These are phyloP conservation scores for Phoma sp. DNA, from an alignment of 2,329 filamentous ascomycete species.

Conservation along the genomic window DNA sequence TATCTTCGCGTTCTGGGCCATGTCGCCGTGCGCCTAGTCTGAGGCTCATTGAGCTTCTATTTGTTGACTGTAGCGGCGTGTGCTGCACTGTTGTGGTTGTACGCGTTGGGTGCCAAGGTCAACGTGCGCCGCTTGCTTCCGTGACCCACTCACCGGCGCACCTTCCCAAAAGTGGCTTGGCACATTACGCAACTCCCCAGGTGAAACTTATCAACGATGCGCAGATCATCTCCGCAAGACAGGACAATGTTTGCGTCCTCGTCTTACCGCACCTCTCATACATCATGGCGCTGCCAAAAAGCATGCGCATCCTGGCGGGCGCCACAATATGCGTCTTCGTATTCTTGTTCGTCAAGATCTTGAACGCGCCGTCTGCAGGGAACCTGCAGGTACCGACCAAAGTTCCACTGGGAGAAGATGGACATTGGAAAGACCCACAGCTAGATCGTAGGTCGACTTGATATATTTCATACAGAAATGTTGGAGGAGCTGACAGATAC, in stretches of 20 bases:
- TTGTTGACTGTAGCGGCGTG: constrained; percentile 2
- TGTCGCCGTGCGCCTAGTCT: constrained; percentile 47
- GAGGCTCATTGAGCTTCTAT: background rate
- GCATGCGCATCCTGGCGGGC: constrained; percentile 79
- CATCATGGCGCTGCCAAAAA: constrained; percentile 84
- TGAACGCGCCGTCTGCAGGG: constrained; percentile 63
- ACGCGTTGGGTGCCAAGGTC: constrained; percentile 16
- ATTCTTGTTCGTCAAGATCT: constrained; percentile 80
- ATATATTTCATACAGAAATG: background rate
- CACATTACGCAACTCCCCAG: constrained; percentile 17
- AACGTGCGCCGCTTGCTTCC: constrained; percentile 4
- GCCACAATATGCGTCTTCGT: constrained; percentile 75
- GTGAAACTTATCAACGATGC: constrained; percentile 18
- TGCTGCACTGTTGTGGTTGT: constrained; percentile 11
- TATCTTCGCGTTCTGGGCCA: constrained; percentile 75
- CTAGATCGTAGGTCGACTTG: constrained; percentile 74
- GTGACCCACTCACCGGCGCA: constrained; percentile 16
- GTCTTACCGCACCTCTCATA: constrained; percentile 2
- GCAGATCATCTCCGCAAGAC: constrained; percentile 7
- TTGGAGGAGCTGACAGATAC: constrained; percentile 9
- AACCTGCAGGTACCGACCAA: constrained; percentile 46
- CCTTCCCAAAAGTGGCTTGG: constrained; percentile 13
- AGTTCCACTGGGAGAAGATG: constrained; percentile 52
- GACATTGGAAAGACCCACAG: constrained; percentile 81
- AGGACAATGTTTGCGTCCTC: constrained; percentile 9